Evolutionary conservation across 2,329 filamentous ascomycete genomes (phyloP).

Genomic region (Monilinia aucupariae): DNA sequence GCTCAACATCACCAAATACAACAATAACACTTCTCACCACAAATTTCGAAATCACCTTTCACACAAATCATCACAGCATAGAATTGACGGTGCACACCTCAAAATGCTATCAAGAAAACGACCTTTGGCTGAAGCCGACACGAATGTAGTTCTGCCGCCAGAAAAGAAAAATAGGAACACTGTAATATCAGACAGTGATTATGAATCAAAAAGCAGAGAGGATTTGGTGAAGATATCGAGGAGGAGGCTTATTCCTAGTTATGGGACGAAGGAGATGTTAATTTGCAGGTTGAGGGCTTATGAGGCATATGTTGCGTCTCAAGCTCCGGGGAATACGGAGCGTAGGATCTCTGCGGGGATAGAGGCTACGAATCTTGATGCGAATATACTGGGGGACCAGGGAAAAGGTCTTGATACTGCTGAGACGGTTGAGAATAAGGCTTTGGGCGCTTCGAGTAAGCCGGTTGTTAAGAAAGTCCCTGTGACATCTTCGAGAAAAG

Average conservation of each 20-base stretch:
- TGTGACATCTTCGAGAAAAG: no score
- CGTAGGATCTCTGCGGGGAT: slow-evolving; percentile 4
- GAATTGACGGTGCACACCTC: neutral
- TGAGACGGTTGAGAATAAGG: neutral
- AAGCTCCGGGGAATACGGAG: neutral
- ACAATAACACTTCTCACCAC: neutral
- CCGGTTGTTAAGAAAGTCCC: no score
- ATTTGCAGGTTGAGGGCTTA: neutral
- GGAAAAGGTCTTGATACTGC: neutral
- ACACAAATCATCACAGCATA: neutral
- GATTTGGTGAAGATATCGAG: neutral
- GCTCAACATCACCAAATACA: no score
- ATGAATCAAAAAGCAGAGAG: neutral
- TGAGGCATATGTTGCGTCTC: neutral
- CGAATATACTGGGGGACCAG: neutral
- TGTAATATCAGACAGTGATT: neutral
- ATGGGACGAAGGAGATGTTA: neutral
- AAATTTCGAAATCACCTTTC: neutral
- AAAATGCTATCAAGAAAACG: slow-evolving; percentile 10
- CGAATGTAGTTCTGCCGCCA: neutral
- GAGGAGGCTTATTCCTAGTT: neutral
- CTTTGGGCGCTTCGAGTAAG: no score
- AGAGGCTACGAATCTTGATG: neutral
- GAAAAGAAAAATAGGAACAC: neutral
- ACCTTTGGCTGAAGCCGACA: neutral